Evolutionary conservation across 1,284 basidiomycete species (phyloP).

Genomic region (Sanghuangporus baumii): DNA sequence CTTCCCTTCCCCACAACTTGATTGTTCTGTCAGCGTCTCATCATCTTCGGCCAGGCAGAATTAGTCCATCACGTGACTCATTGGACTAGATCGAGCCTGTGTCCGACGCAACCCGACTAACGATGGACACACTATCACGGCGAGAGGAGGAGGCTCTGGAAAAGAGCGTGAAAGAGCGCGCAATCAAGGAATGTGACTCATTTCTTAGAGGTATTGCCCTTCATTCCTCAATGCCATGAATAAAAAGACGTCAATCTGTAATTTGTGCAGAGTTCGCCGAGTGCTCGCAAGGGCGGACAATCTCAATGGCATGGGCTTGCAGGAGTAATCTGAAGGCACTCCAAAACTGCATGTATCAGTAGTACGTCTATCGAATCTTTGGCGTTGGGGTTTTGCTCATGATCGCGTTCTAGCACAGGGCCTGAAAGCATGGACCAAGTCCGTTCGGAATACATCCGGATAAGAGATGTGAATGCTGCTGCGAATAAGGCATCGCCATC

Average conservation of each 20-base stretch:
- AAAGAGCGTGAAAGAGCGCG: slow-evolving; percentile 76
- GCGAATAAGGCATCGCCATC: neutral
- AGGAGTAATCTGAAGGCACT: slow-evolving; percentile 62
- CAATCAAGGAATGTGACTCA: slow-evolving; percentile 73
- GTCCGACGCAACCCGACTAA: neutral
- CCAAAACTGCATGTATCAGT: slow-evolving; percentile 78
- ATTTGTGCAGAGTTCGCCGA: slow-evolving; percentile 67
- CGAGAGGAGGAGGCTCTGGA: slow-evolving; percentile 83
- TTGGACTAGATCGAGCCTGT: neutral
- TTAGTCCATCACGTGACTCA: neutral
- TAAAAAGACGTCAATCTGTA: neutral
- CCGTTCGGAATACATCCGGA: slow-evolving; percentile 25
- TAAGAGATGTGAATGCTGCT: slow-evolving; percentile 17
- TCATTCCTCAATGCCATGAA: neutral
- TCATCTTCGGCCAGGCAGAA: neutral
- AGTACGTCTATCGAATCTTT: slow-evolving; percentile 41
- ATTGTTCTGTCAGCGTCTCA: neutral
- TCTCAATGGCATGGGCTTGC: slow-evolving; percentile 84
- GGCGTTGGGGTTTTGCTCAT: neutral
- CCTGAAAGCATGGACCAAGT: slow-evolving; percentile 27
- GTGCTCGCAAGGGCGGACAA: slow-evolving; percentile 75
- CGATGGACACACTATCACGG: slow-evolving; percentile 82
- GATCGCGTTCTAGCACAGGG: slow-evolving; percentile 21
- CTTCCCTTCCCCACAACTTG: neutral
- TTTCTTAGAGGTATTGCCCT: slow-evolving; percentile 60